Percentiles rank a stretch among this genome's conserved stretches.
Evolutionary conservation across 106 monocot genomes (phyloP).

Genomic region (Dioscorea dumetorum): DNA sequence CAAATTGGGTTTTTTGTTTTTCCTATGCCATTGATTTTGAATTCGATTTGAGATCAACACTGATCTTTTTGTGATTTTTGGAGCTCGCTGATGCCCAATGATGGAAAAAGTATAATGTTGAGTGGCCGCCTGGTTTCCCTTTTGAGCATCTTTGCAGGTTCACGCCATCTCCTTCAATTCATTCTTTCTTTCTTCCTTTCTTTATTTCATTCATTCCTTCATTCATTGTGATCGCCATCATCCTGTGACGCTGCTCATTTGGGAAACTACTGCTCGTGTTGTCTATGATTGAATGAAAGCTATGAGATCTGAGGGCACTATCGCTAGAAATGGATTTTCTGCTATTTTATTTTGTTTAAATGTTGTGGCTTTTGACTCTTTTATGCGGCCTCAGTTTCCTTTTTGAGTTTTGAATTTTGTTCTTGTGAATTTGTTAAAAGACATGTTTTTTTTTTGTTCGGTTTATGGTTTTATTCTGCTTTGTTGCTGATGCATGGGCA

Average conservation of each 20-base stretch:
- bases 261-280: not conserved
- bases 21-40: too few species aligned
- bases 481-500: not conserved
- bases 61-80: too few species aligned
- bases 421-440: too few species aligned
- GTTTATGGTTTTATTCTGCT: not conserved
- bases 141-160: not conserved
- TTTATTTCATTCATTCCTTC: not conserved
- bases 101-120: too few species aligned
- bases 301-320: conserved; percentile 7
- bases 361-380: not conserved
- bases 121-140: not conserved
- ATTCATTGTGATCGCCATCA: not conserved
- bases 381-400: too few species aligned
- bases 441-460: too few species aligned
- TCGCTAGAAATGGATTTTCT: not conserved
- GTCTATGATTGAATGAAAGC: not conserved
- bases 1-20: too few species aligned
- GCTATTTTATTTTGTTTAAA: not conserved
- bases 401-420: too few species aligned
- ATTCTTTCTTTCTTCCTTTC: not conserved
- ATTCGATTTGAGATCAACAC: too few species aligned
- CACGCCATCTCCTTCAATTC: not conserved
- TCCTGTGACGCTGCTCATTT: not conserved
- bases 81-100: too few species aligned